A percentile compares a stretch with the other conserved stretches of the same genome.
These are phyloP conservation scores for Rosa lucieae DNA, from an alignment of 306 rosid genomes.

Conservation along the genomic window DNA sequence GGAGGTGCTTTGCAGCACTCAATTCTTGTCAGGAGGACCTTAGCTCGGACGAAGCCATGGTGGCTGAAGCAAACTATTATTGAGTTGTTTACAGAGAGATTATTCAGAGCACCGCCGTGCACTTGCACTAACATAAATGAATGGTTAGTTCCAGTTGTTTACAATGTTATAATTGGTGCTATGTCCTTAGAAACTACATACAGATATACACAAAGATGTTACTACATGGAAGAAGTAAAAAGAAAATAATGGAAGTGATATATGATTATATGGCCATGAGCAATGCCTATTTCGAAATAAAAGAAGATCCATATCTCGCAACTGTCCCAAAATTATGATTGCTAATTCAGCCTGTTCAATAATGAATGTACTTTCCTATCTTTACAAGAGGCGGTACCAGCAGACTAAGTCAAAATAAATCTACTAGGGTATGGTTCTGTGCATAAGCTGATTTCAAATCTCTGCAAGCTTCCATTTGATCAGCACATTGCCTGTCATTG, in stretches of 20 bases:
- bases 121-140: too few species aligned
- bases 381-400: conserved; percentile 40
- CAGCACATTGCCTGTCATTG: background rate
- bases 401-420: conserved; percentile 32
- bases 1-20: too few species aligned
- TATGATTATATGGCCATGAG: background rate
- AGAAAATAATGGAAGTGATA: background rate
- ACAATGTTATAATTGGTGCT: too few species aligned
- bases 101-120: too few species aligned
- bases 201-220: background rate
- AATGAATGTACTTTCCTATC: conserved; percentile 32
- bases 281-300: background rate
- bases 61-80: too few species aligned
- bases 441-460: conserved; percentile 24
- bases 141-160: too few species aligned
- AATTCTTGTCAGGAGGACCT: too few species aligned
- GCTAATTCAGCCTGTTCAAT: conserved; percentile 23
- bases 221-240: conserved; percentile 2
- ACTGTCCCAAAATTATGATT: conserved; percentile 26
- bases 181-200: background rate
- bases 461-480: conserved; percentile 28
- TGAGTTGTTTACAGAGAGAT: too few species aligned
- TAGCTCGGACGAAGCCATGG: too few species aligned
- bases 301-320: conserved; percentile 4
- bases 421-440: conserved; percentile 29